Evolutionary conservation across 2,329 filamentous ascomycete genomes (phyloP).

Genomic region (Mariannaea sp.): DNA sequence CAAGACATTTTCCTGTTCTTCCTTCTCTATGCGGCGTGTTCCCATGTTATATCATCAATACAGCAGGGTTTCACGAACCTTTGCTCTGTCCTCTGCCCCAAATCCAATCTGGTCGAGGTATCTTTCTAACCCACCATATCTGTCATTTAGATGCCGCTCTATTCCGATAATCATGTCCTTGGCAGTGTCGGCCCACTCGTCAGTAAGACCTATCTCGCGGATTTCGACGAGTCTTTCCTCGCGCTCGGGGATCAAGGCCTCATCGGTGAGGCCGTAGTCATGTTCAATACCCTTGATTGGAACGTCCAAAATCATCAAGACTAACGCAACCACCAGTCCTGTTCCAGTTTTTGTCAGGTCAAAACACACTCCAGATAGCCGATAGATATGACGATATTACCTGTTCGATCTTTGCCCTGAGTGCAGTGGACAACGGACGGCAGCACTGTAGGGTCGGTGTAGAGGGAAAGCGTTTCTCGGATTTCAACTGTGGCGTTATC

Average conservation of each 20-base stretch:
- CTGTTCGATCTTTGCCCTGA: slow-evolving; percentile 79
- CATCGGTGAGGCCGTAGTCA: slow-evolving; percentile 73
- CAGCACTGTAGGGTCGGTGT: slow-evolving; percentile 48
- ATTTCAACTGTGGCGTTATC: slow-evolving; percentile 69
- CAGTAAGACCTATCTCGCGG: slow-evolving; percentile 68
- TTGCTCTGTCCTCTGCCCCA: slow-evolving; percentile 46
- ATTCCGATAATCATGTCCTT: slow-evolving; percentile 66
- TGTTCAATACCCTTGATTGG: slow-evolving; percentile 64
- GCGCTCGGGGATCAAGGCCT: slow-evolving; percentile 63
- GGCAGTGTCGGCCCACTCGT: slow-evolving; percentile 73
- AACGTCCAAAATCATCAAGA: slow-evolving; percentile 66
- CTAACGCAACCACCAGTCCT: slow-evolving; percentile 71
- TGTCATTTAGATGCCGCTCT: slow-evolving; percentile 58
- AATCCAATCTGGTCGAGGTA: slow-evolving; percentile 72
- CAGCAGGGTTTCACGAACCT: slow-evolving; percentile 49
- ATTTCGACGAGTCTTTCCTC: slow-evolving; percentile 71
- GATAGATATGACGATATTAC: slow-evolving; percentile 19
- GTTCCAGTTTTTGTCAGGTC: slow-evolving; percentile 47
- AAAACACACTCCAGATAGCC: background rate
- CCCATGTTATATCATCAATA: slow-evolving; percentile 39
- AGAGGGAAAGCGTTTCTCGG: slow-evolving; percentile 43
- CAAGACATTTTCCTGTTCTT: background rate
- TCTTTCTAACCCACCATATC: slow-evolving; percentile 67
- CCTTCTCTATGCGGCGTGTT: background rate
- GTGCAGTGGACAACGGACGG: slow-evolving; percentile 82